A percentile compares a stretch with the other conserved stretches of the same genome.
phyloP scores from a whole-genome alignment of 441 rosid species.

The Geranium incanum region DNA sequence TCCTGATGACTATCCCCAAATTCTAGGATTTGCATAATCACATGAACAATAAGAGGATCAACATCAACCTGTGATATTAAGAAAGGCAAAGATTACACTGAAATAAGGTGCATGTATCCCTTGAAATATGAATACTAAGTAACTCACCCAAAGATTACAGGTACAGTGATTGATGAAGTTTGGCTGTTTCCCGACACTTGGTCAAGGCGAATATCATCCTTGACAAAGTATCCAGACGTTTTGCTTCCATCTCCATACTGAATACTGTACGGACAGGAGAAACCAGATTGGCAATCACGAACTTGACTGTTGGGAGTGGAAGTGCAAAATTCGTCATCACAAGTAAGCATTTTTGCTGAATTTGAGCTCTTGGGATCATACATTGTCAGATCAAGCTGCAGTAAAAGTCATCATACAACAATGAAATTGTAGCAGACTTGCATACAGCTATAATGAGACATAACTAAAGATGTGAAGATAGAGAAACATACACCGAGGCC shows the following conservation, averaged over 20 bases:
- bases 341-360: constrained; percentile 41
- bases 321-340: constrained; percentile 56
- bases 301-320: constrained; percentile 39
- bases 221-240: constrained; percentile 67
- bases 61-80: no score
- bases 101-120: no score
- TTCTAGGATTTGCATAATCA: no score
- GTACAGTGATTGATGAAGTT: constrained; percentile 52
- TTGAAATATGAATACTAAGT: no score
- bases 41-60: no score
- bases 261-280: constrained; percentile 54
- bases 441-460: no score
- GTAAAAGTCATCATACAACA: not conserved
- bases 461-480: not conserved
- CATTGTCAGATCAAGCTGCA: constrained; percentile 51
- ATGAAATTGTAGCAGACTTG: not conserved
- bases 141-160: constrained; percentile 57
- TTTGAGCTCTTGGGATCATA: constrained; percentile 51
- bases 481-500: constrained; percentile 56
- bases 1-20: no score
- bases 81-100: no score
- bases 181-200: constrained; percentile 50
- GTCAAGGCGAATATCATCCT: constrained; percentile 46
- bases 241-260: constrained; percentile 83
- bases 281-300: constrained; percentile 51